Percentiles rank a stretch among this genome's conserved stretches.
Evolutionary conservation across 768 basidiomycete genomes (phyloP).

Genomic region (Trichaptum fuscoviolaceum): DNA sequence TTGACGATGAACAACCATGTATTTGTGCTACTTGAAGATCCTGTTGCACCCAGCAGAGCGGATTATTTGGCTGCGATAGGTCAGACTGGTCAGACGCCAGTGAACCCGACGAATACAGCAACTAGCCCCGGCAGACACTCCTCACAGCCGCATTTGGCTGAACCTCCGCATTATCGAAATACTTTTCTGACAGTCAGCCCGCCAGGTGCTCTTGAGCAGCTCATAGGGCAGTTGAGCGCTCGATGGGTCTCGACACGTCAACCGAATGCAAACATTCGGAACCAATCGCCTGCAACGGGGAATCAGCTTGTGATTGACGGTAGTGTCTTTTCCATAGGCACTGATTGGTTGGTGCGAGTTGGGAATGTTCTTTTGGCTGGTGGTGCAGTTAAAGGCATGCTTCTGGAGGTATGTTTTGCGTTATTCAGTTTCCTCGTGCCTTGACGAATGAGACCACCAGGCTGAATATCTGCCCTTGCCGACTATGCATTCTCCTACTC

Average conservation of each 20-base stretch:
- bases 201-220: constrained; percentile 68
- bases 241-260: constrained; percentile 71
- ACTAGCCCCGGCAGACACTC: constrained; percentile 11
- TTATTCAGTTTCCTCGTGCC: constrained; percentile 5
- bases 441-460: constrained; percentile 28
- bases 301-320: constrained; percentile 75
- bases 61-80: constrained; percentile 37
- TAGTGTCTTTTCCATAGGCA: constrained; percentile 67
- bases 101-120: constrained; percentile 10
- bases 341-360: constrained; percentile 75
- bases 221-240: constrained; percentile 68
- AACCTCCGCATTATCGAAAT: constrained; percentile 59
- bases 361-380: constrained; percentile 75
- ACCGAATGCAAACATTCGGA: constrained; percentile 26
- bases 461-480: constrained; percentile 82
- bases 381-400: constrained; percentile 76
- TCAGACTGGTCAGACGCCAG: constrained; percentile 33
- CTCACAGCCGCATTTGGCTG: constrained; percentile 13
- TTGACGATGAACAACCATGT: constrained; percentile 78
- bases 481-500: constrained; percentile 53
- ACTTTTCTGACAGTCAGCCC: constrained; percentile 75
- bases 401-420: constrained; percentile 57
- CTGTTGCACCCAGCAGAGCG: constrained; percentile 58
- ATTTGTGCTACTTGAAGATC: constrained; percentile 76
- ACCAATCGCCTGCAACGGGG: constrained; percentile 36